Conservation (phyloP, 1,284 basidiomycete species). For the Puccinia coronata region DNA sequence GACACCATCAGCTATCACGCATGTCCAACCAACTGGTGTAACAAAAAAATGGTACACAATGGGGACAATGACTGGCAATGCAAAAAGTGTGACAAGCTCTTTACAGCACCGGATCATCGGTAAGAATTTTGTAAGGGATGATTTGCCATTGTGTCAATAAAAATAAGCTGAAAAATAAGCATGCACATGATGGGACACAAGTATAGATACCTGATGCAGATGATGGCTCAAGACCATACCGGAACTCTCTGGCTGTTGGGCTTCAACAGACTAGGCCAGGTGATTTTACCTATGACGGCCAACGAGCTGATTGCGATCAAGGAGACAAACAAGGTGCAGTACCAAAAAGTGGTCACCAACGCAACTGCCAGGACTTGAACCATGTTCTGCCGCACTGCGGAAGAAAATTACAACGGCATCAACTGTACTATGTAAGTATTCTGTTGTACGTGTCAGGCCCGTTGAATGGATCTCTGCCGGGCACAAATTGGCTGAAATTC, state of each 20-base stretch:
- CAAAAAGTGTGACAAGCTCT: slow-evolving; percentile 85
- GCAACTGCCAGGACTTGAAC: slow-evolving; percentile 37
- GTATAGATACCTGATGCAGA: slow-evolving; percentile 78
- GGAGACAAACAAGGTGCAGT: slow-evolving; percentile 11
- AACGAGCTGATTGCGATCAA: slow-evolving; percentile 66
- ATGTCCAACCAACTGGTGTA: slow-evolving; percentile 78
- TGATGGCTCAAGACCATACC: slow-evolving; percentile 85
- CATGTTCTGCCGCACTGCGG: slow-evolving; percentile 29
- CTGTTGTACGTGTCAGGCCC: slow-evolving; percentile 5
- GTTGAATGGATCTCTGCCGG: slow-evolving; percentile 45
- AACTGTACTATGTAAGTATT: slow-evolving; percentile 38
- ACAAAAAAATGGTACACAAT: slow-evolving; percentile 82
- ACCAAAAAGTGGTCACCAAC: slow-evolving; percentile 17
- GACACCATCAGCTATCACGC: slow-evolving; percentile 89
- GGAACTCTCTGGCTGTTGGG: slow-evolving; percentile 89
- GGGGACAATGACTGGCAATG: slow-evolving; percentile 75
- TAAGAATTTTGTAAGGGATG: slow-evolving; percentile 63
- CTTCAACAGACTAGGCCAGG: slow-evolving; percentile 87
- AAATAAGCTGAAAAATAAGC: too few species aligned
- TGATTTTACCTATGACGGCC: slow-evolving; percentile 72
- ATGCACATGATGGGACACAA: neutral
- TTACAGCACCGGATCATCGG: slow-evolving; percentile 77
- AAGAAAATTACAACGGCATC: slow-evolving; percentile 38
- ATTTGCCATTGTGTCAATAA: too few species aligned
- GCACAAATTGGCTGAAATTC: neutral